Evolutionary conservation across 345 rosid species (phyloP), one percentile per base, ranked within the genome.

Genomic region (Ricinus communis): DNA sequence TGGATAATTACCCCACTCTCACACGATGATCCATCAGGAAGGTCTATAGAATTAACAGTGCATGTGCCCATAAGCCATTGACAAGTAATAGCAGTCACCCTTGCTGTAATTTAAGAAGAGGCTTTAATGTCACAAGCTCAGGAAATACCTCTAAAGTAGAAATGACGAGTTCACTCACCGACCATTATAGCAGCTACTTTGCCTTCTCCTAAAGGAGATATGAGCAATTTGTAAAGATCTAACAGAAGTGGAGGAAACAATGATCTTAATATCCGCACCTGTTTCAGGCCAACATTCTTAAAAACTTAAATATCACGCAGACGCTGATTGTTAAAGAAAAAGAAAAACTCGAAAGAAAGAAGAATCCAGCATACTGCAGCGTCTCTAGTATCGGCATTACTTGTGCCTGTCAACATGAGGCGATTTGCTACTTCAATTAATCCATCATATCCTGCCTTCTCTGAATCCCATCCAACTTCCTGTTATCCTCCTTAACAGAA

Each of bases 381-480:
- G 25, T 91, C 97, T 70, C 68, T 71, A 16, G 93, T 64, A 43
- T 86, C 91, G 2, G 88, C 79, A 71, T 80, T 87, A 38, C 78
- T 83, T 25, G 73, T 84, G 79, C 88, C 77, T 69, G 84, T 86
- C 81, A 82, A 73, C 91, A 87, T 71, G 49, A 94, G 87, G 52
- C 85, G 82, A 74, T 83, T 87, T 0, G 86, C 97, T 55, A 91
- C 75, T 74, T 91, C 91, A 15, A 91, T 91, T 71, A 94, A 77
- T 11, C 97, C 98, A 43, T 84, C 88, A 56, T 90, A 94, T 33
- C 95, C 97, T 25, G 90, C 88, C 84, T 84, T 90, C 77, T 87
- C 84, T 5, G 96, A 94, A 83, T 94, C 95, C 96, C 88, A 85
- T 78, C 98, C 97, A 49, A 90, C 91, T 83, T 90, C 98, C 98